phyloP scores from a whole-genome alignment of 2,329 filamentous ascomycete species.

The Verticillium isaacii region DNA sequence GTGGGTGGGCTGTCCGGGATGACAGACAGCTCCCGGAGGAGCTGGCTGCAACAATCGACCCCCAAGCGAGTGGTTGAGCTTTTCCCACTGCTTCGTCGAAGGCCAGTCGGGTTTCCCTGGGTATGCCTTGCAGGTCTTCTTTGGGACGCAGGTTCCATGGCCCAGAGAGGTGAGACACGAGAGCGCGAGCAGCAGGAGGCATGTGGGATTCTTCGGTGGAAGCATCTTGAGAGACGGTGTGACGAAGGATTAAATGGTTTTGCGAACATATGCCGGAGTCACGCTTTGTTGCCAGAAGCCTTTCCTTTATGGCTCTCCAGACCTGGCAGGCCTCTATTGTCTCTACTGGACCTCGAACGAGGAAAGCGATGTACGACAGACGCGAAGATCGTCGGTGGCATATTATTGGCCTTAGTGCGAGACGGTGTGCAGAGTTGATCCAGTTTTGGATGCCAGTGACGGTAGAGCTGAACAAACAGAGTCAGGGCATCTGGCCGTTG shows the following conservation, averaged over 20 bases:
- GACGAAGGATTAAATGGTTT: background rate
- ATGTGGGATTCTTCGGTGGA: background rate
- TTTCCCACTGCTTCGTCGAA: constrained; percentile 34
- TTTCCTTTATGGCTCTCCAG: background rate
- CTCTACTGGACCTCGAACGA: background rate
- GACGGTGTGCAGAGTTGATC: background rate
- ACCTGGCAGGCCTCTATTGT: background rate
- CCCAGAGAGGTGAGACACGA: background rate
- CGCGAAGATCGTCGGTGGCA: background rate
- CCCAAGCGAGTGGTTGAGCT: constrained; percentile 37
- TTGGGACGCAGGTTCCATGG: background rate
- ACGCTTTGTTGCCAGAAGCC: background rate
- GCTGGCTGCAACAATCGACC: constrained; percentile 36
- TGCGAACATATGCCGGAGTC: background rate
- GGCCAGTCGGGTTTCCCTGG: constrained; percentile 45
- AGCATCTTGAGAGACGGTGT: background rate
- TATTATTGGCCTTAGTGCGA: background rate
- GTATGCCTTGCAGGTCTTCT: constrained; percentile 37
- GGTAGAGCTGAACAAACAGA: background rate
- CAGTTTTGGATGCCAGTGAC: background rate
- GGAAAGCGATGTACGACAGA: background rate
- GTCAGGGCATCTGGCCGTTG: background rate
- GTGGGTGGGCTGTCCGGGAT: constrained; percentile 27
- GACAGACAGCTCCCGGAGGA: constrained; percentile 41
- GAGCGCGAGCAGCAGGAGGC: background rate